A percentile compares a stretch with the other conserved stretches of the same genome.
Conservation (phyloP, 2,329 filamentous ascomycete genomes). For the Xylariaceae sp. region DNA sequence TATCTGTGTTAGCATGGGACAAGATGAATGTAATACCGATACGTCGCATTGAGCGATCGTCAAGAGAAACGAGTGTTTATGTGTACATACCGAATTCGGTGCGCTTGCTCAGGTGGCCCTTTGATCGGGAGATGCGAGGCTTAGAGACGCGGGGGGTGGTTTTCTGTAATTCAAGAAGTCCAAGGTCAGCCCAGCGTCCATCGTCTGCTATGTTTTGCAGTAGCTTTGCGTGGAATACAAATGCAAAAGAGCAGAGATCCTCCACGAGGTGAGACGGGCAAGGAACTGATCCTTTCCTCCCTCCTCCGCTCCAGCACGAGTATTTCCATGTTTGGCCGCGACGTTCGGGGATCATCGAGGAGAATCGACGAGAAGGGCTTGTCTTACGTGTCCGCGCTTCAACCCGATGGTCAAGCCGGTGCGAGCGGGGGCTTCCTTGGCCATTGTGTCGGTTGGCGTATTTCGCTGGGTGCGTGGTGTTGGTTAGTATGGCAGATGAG, state of each 20-base stretch:
- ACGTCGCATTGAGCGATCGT: too few relatives aligned
- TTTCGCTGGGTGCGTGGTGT: constrained; percentile 26
- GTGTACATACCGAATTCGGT: constrained; percentile 64
- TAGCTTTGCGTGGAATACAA: constrained; percentile 24
- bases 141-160: constrained; percentile 75
- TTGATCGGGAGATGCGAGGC: constrained; percentile 77
- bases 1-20: too few relatives aligned
- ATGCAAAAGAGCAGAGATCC: constrained; percentile 56
- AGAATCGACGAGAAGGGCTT: constrained; percentile 12
- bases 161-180: constrained; percentile 56
- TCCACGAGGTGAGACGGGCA: constrained; percentile 66
- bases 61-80: too few relatives aligned
- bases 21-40: too few relatives aligned
- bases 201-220: constrained; percentile 44
- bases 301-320: background rate
- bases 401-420: constrained; percentile 55
- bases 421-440: constrained; percentile 54
- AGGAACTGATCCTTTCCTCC: background rate
- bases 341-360: background rate
- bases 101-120: constrained; percentile 95
- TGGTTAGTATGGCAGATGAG: constrained; percentile 3
- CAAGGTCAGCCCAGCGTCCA: constrained; percentile 56
- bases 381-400: constrained; percentile 62
- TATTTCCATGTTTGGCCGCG: background rate
- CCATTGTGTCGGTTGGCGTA: constrained; percentile 38